phyloP scores from a whole-genome alignment of 495 filamentous ascomycete genomes.

The Amniculicola lignicola region DNA sequence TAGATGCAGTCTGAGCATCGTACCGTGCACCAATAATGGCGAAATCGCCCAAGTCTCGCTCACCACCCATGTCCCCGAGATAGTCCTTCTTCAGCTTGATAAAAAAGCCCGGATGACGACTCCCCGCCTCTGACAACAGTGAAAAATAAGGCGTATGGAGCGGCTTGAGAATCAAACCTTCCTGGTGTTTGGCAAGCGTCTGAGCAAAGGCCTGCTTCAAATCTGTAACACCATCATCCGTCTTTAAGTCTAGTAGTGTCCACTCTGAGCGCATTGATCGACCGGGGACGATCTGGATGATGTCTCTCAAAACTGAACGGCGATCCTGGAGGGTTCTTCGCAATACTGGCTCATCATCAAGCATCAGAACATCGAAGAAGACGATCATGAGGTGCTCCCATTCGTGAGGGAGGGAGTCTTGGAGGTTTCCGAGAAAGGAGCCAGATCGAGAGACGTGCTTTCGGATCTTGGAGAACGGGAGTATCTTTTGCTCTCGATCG shows the following conservation, averaged over 20 bases:
- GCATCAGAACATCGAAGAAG: slow-evolving; percentile 72
- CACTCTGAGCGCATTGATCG: slow-evolving; percentile 60
- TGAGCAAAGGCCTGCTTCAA: slow-evolving; percentile 63
- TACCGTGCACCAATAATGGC: slow-evolving; percentile 70
- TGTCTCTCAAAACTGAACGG: slow-evolving; percentile 54
- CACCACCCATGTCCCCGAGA: slow-evolving; percentile 73
- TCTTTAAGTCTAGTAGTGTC: slow-evolving; percentile 60
- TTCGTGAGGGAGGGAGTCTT: slow-evolving; percentile 68
- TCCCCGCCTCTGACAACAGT: slow-evolving; percentile 43
- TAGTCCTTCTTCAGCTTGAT: slow-evolving; percentile 93
- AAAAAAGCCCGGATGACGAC: slow-evolving; percentile 40
- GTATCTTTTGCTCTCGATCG: slow-evolving; percentile 57
- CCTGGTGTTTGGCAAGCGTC: slow-evolving; percentile 62
- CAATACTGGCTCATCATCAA: slow-evolving; percentile 67
- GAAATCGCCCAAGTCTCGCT: slow-evolving; percentile 80
- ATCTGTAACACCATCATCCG: slow-evolving; percentile 40
- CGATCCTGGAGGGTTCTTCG: slow-evolving; percentile 58
- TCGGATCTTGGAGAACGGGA: slow-evolving; percentile 75
- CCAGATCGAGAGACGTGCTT: slow-evolving; percentile 76
- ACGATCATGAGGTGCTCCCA: slow-evolving; percentile 81
- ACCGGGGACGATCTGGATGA: slow-evolving; percentile 57
- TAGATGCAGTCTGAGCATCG: slow-evolving; percentile 54
- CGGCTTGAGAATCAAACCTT: slow-evolving; percentile 78
- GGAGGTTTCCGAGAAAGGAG: slow-evolving; percentile 59
- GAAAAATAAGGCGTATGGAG: slow-evolving; percentile 72